phyloP scores from a whole-genome alignment of 225 moss, liverwort and hornwort species.

The Straminergon stramineum region DNA sequence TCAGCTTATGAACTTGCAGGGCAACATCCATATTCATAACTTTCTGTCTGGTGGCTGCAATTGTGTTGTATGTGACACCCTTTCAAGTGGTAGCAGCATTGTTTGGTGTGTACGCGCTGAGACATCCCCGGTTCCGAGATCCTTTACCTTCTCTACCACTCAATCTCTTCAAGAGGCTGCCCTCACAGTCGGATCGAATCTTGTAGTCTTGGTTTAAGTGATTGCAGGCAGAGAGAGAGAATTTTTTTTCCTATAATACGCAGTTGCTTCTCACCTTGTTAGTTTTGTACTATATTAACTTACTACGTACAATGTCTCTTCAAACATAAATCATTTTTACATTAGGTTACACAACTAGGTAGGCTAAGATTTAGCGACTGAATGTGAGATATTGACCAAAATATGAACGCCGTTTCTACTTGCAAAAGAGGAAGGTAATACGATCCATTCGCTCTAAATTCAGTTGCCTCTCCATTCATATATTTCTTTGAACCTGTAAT shows the following conservation, averaged over 20 bases:
- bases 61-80: not conserved
- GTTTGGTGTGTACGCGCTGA: not conserved
- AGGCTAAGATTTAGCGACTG: not conserved
- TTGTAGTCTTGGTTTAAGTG: not conserved
- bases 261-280: not conserved
- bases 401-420: not conserved
- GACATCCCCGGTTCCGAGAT: conserved; percentile 1
- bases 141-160: not conserved
- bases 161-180: conserved; percentile 5
- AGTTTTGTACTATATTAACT: not conserved
- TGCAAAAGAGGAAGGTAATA: not conserved
- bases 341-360: not conserved
- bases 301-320: not conserved
- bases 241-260: too few relatives aligned
- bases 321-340: not conserved
- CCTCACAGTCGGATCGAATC: not conserved
- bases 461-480: not conserved
- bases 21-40: not conserved
- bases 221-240: not conserved
- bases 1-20: not conserved
- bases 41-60: not conserved
- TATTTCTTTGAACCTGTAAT: not conserved
- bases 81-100: not conserved
- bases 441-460: not conserved
- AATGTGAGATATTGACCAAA: not conserved